Base-by-base conservation (phyloP, 176 grass and related monocot species). In the Saccharum officinarum region DNA sequence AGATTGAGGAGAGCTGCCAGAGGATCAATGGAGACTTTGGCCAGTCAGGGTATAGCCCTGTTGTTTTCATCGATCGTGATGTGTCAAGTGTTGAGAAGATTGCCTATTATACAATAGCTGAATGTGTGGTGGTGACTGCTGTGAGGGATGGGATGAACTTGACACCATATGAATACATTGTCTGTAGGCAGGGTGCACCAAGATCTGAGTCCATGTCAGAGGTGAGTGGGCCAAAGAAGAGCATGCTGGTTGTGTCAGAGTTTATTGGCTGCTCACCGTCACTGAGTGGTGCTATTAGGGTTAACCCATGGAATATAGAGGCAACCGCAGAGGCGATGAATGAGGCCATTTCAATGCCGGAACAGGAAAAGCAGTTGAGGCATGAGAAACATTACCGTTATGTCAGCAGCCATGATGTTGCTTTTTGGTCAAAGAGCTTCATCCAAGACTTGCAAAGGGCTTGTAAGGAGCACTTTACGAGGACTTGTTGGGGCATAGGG, bases 111-210 rank as follows among this genome's bases (percentile, higher is more conserved):
- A 98, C 93, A 0, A 82, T 98, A n/a, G 95, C 95, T 0, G 95
- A 98, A 68, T 98, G 95, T 62, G 97, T 94, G 57, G 97, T 99
- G 33, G 97, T 99, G 47, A 99, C 93, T 2, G 97, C 97, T 22
- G 97, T 99, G 18, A 88, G 97, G 63, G 97, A 99, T 79, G 97
- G 97, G 41, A 99, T 99, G 97, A 99, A 99, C 82, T 79, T 99
- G 45, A 99, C 94, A 14, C 97, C 97, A 52, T 99, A 99, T 76
- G 97, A 99, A 71, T 99, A 99, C 84, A 94, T 99, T 85, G 94
- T 96, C 52, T 91, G 87, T 80, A 79, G 96, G 78, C 86, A 99
- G 47, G 93, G 93, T 75, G 90, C 88, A 61, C 55, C 85, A 50
- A 81, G 71, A 16, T 84, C 80, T 12, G 86, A 88, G 37, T 80